Evolutionary conservation across 2,329 filamentous ascomycete species (phyloP).

Genomic region (Colletotrichum zoysiae): DNA sequence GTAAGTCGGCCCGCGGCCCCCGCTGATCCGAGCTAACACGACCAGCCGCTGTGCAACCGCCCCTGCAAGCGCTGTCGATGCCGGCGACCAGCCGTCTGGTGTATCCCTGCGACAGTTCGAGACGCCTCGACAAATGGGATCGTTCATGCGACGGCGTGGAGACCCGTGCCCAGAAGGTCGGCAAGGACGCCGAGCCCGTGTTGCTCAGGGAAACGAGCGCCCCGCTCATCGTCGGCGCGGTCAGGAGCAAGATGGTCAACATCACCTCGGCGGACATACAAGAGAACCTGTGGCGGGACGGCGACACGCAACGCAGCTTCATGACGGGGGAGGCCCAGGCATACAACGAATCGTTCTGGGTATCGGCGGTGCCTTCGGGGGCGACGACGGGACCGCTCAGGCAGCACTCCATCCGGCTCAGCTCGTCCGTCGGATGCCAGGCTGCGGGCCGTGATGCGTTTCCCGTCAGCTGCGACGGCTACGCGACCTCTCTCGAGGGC

Average conservation of each 20-base stretch:
- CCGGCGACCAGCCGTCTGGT: constrained; percentile 25
- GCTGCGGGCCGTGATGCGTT: constrained; percentile 22
- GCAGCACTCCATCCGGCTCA: constrained; percentile 39
- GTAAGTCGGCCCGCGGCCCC: not conserved
- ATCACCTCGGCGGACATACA: constrained; percentile 36
- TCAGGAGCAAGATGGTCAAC: constrained; percentile 26
- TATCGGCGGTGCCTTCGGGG: constrained; percentile 31
- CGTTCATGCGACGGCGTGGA: constrained; percentile 9
- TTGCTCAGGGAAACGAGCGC: constrained; percentile 20
- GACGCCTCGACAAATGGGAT: constrained; percentile 33
- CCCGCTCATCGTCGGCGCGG: constrained; percentile 8
- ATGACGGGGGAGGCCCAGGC: constrained; percentile 22
- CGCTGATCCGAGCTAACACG: constrained; percentile 6
- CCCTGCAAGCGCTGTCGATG: constrained; percentile 37
- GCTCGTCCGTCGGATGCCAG: constrained; percentile 30
- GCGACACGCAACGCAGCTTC: constrained; percentile 33
- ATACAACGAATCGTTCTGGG: constrained; percentile 38
- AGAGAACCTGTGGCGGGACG: constrained; percentile 35
- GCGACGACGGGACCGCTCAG: constrained; percentile 35
- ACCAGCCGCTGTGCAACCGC: constrained; percentile 27
- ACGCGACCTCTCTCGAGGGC: constrained; percentile 28
- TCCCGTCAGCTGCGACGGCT: constrained; percentile 29
- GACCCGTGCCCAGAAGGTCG: constrained; percentile 15
- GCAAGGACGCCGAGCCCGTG: constrained; percentile 33
- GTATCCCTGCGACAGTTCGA: constrained; percentile 31